Percentiles rank a stretch among this genome's conserved stretches.
Conservation (phyloP, 495 filamentous ascomycete species). For the Aspergillus baeticus region DNA sequence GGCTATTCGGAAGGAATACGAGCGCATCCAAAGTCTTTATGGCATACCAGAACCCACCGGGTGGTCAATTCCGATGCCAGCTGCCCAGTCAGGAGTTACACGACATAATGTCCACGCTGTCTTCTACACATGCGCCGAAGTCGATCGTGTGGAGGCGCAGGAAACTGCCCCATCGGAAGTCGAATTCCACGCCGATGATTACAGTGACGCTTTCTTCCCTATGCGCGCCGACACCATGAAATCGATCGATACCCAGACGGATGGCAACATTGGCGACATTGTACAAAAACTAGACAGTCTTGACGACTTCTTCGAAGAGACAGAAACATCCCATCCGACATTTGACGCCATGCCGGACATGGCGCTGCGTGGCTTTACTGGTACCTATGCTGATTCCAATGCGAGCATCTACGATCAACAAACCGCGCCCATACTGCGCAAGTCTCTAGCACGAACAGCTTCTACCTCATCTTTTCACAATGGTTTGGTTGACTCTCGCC, state of each 20-base stretch:
- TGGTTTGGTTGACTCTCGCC: slow-evolving; percentile 74
- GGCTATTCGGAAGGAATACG: slow-evolving; percentile 87
- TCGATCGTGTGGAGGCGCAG: slow-evolving; percentile 55
- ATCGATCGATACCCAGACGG: slow-evolving; percentile 79
- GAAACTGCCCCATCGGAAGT: slow-evolving; percentile 78
- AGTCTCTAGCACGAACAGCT: slow-evolving; percentile 69
- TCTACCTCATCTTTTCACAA: slow-evolving; percentile 83
- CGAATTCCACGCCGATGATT: slow-evolving; percentile 89
- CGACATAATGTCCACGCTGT: slow-evolving; percentile 93
- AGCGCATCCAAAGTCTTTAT: slow-evolving; percentile 89
- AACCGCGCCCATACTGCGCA: slow-evolving; percentile 85
- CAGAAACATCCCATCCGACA: slow-evolving; percentile 50
- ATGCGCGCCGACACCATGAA: slow-evolving; percentile 87
- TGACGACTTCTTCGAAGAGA: slow-evolving; percentile 90
- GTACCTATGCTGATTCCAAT: slow-evolving; percentile 67
- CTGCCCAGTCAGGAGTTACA: slow-evolving; percentile 79
- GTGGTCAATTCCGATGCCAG: slow-evolving; percentile 94
- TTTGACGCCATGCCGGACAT: slow-evolving; percentile 40
- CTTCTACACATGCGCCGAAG: slow-evolving; percentile 80
- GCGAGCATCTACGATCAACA: slow-evolving; percentile 93
- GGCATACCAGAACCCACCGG: slow-evolving; percentile 94
- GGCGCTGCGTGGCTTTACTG: slow-evolving; percentile 63
- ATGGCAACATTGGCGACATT: slow-evolving; percentile 77
- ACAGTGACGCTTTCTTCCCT: slow-evolving; percentile 74
- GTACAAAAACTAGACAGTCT: slow-evolving; percentile 88